Conservation (phyloP, 805 yeast species). For the Saccharomycopsis sp. region DNA sequence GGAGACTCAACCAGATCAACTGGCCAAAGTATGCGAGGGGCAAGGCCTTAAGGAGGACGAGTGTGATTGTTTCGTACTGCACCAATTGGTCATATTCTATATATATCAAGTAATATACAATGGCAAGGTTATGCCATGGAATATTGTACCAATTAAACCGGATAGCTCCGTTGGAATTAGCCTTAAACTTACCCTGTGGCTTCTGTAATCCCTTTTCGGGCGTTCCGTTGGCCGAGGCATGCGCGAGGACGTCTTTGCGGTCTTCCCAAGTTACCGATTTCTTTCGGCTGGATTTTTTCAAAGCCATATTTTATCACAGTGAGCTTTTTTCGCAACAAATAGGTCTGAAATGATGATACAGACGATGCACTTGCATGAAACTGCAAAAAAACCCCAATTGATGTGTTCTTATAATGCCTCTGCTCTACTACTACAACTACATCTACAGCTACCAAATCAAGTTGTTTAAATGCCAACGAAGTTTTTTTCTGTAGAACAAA, state of each 20-base stretch:
- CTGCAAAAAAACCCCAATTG: too few relatives aligned
- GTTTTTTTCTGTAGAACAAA: neutral
- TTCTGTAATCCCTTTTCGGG: conserved; percentile 10
- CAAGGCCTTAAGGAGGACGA: conserved; percentile 13
- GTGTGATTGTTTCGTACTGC: conserved; percentile 17
- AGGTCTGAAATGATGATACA: too few relatives aligned
- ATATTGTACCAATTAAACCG: conserved; percentile 20
- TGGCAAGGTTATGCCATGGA: conserved; percentile 29
- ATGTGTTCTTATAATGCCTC: too few relatives aligned
- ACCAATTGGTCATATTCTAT: conserved; percentile 18
- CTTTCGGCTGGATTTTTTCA: conserved; percentile 6
- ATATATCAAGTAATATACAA: conserved; percentile 21
- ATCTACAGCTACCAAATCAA: too few relatives aligned
- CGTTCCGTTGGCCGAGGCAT: conserved; percentile 5
- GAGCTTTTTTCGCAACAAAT: too few relatives aligned
- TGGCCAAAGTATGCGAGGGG: conserved; percentile 19
- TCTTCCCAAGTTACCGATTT: conserved; percentile 21
- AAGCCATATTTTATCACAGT: neutral
- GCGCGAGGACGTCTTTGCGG: conserved; percentile 1
- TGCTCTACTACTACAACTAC: too few relatives aligned
- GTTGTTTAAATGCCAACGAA: neutral
- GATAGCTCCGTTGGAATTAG: neutral
- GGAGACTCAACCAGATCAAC: conserved; percentile 12
- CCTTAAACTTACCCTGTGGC: neutral
- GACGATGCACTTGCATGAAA: too few relatives aligned